Evolutionary conservation across 495 filamentous ascomycete species (phyloP).

Genomic region (Podospora bellae-mahoneyi): DNA sequence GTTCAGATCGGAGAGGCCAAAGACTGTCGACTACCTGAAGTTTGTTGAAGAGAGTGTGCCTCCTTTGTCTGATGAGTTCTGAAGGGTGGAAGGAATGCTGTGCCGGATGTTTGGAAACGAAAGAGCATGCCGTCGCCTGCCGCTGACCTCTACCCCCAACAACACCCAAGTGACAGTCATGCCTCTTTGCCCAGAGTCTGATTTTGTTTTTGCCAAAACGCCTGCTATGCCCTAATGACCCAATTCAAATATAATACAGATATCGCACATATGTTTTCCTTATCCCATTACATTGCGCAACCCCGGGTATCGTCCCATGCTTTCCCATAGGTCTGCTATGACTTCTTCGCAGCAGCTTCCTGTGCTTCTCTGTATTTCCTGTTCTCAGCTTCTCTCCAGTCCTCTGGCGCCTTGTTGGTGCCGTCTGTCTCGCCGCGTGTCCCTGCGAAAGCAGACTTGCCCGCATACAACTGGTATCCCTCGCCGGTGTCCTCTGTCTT

Average conservation of each 20-base stretch:
- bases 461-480: constrained; percentile 73
- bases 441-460: constrained; percentile 64
- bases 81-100: neutral
- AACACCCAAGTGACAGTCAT: neutral
- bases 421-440: constrained; percentile 49
- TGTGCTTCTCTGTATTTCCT: constrained; percentile 46
- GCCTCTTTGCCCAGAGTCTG: neutral
- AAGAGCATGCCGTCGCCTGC: neutral
- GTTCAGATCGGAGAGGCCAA: neutral
- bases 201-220: neutral
- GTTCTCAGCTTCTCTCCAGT: constrained; percentile 57
- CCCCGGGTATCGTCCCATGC: neutral
- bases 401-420: constrained; percentile 47
- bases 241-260: constrained; percentile 12
- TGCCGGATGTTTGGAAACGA: neutral
- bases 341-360: constrained; percentile 24
- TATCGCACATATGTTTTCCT: neutral
- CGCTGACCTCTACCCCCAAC: neutral
- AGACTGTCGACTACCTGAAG: neutral
- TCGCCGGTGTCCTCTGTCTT: constrained; percentile 53
- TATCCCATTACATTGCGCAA: neutral
- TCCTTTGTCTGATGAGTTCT: neutral
- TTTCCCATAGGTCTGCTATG: constrained; percentile 4
- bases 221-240: neutral
- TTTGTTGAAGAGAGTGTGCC: neutral